Evolutionary conservation across 2,329 filamentous ascomycete species (phyloP).

Genomic region (Talaromyces islandicus): DNA sequence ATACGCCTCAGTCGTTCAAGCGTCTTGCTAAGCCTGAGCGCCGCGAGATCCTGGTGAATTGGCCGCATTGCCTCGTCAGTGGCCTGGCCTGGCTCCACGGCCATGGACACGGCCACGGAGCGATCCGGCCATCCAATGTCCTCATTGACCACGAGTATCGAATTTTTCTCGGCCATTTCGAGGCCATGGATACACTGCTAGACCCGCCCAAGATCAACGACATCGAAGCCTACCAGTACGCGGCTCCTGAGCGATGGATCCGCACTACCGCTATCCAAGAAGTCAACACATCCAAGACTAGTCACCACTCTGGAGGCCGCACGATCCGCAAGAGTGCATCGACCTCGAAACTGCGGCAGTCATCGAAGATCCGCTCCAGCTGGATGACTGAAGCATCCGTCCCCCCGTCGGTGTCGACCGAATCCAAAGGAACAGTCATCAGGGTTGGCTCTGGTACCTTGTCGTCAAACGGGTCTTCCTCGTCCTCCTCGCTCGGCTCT

Average conservation of each 20-base stretch:
- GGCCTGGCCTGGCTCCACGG: conserved; percentile 53
- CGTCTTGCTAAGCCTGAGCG: conserved; percentile 35
- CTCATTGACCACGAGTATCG: conserved; percentile 51
- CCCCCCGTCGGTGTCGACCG: conserved; percentile 24
- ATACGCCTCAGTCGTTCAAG: conserved; percentile 37
- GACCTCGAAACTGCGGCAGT: conserved; percentile 14
- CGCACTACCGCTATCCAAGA: conserved; percentile 32
- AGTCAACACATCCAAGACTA: conserved; percentile 21
- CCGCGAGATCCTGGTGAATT: conserved; percentile 37
- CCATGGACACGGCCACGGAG: conserved; percentile 49
- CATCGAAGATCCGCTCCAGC: conserved; percentile 14
- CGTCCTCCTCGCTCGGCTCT: conserved; percentile 24
- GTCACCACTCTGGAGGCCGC: conserved; percentile 37
- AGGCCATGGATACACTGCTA: conserved; percentile 50
- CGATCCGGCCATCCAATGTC: conserved; percentile 56
- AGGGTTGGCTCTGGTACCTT: conserved; percentile 22
- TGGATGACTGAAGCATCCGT: conserved; percentile 15
- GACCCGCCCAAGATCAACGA: conserved; percentile 48
- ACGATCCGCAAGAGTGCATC: conserved; percentile 26
- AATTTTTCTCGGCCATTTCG: conserved; percentile 55
- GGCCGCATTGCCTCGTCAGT: conserved; percentile 48
- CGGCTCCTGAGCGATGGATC: conserved; percentile 50
- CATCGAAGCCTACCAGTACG: conserved; percentile 54
- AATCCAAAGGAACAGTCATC: conserved; percentile 31
- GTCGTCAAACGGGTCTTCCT: conserved; percentile 18